Evolutionary conservation across 2,329 filamentous ascomycete species (phyloP), one percentile per base, ranked within the genome.

Genomic region (Daldinia eschscholtzii): DNA sequence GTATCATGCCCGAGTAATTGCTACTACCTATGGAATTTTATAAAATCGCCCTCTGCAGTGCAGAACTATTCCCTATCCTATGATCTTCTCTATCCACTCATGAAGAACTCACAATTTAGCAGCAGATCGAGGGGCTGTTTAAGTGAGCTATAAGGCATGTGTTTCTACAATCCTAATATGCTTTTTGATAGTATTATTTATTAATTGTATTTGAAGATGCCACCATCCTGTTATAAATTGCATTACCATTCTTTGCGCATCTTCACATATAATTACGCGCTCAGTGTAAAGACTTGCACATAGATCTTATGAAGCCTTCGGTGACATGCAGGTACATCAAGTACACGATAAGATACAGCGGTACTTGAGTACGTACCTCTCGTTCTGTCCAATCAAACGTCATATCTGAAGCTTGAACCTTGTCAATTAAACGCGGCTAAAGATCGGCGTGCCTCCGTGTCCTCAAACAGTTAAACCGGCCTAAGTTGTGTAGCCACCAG

Each of bases 401-500:
- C 59, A 60, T 56, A 4, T 18, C 26, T 57, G 10, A 9, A 69
- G 55, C 58, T 68, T 50, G 6, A 33, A 58, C 52, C 35, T 42
- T 53, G 60, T 35, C 68, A 60, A 65, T 65, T 70, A 66, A 57
- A 57, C 42, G 62, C 66, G 73, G 75, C 65, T 73, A 76, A 74
- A 74, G 73, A 73, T 74, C 73, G 73, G 74, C 65, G 46, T 74
- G 73, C 74, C 70, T 74, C 74, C 72, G 76, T 77, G 75, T 73
- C 76, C 75, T 75, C 66, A 74, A 67, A 67, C 33, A 58, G 57
- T 33, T 52, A 53, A 9, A 6, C 57, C 57, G 59, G 53, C 57
- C 53, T 33, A 33, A 33, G 30, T 33, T 33, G 6, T 9, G 10
- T 6, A 10, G 7, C 30, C 33, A 10, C 2, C 7, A n/a, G n/a